These are phyloP conservation scores for Seminavis robusta DNA, from an alignment of 108 stramenopile species.

Conservation along the genomic window DNA sequence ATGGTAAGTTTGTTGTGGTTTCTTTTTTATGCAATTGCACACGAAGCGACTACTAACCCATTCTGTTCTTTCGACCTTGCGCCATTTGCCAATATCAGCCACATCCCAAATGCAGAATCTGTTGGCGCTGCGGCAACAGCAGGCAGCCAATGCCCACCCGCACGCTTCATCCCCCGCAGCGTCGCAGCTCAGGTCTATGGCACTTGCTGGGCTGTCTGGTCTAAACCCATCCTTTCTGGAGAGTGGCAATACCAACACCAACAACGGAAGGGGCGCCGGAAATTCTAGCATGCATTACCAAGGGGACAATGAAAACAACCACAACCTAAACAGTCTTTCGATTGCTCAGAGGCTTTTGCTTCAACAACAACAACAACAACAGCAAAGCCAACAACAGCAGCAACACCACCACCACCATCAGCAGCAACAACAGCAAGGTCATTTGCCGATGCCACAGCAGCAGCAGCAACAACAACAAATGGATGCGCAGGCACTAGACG, in stretches of 20 bases:
- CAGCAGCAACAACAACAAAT: no score
- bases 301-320: neutral
- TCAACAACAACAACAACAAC: conserved; percentile 1
- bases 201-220: neutral
- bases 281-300: neutral
- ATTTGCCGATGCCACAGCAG: no score
- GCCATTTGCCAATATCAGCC: neutral
- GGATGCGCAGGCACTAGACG: no score
- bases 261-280: neutral
- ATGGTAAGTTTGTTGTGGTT: neutral
- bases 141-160: no score
- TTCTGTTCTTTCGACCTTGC: neutral
- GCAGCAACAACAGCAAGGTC: conserved; percentile 8
- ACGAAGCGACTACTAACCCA: neutral
- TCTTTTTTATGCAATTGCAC: neutral
- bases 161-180: no score
- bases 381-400: conserved; percentile 1
- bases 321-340: neutral
- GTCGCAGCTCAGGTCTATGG: neutral
- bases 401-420: conserved; percentile 10
- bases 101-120: no score
- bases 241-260: neutral
- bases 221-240: neutral
- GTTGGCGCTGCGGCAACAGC: no score
- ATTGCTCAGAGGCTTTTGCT: neutral